Evolutionary conservation across 768 basidiomycete genomes (phyloP).

Genomic region (Boletus pseudopeckii): DNA sequence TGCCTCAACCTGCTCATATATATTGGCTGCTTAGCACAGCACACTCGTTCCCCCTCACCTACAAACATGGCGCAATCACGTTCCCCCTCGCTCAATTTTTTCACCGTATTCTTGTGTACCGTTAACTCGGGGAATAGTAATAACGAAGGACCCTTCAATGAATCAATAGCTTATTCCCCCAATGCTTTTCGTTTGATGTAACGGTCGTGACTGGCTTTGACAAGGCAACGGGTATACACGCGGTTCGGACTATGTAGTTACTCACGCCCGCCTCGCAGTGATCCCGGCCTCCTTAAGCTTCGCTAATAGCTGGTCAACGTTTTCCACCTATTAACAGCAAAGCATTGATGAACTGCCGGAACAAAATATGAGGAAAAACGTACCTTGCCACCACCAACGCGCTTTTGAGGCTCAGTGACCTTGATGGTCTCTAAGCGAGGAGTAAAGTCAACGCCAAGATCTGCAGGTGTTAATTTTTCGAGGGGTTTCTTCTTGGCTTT

Average conservation of each 20-base stretch:
- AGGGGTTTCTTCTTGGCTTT: conserved; percentile 99
- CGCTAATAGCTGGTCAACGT: conserved; percentile 83
- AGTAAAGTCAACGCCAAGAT: conserved; percentile 80
- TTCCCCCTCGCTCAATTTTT: conserved; percentile 1
- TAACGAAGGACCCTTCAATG: conserved; percentile 10
- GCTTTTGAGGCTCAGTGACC: conserved; percentile 84
- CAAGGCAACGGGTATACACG: conserved; percentile 5
- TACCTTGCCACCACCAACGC: conserved; percentile 89
- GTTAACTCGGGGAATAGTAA: conserved; percentile 1
- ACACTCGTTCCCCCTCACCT: background rate
- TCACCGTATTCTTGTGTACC: conserved; percentile 13
- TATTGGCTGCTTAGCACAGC: conserved; percentile 21
- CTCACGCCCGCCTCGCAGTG: conserved; percentile 27
- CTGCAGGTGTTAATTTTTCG: conserved; percentile 73
- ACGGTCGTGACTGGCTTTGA: background rate
- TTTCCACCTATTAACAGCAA: conserved; percentile 51
- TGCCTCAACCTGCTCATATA: conserved; percentile 23
- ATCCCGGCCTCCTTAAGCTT: conserved; percentile 88
- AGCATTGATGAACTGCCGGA: background rate
- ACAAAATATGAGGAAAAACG: background rate
- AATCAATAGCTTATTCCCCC: conserved; percentile 18
- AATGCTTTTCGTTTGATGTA: background rate
- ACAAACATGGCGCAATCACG: conserved; percentile 14
- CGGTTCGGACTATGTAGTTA: background rate
- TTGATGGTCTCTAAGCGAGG: conserved; percentile 84